Base-by-base conservation (phyloP, 306 rosid species). In the Gynostemma pentaphyllum region DNA sequence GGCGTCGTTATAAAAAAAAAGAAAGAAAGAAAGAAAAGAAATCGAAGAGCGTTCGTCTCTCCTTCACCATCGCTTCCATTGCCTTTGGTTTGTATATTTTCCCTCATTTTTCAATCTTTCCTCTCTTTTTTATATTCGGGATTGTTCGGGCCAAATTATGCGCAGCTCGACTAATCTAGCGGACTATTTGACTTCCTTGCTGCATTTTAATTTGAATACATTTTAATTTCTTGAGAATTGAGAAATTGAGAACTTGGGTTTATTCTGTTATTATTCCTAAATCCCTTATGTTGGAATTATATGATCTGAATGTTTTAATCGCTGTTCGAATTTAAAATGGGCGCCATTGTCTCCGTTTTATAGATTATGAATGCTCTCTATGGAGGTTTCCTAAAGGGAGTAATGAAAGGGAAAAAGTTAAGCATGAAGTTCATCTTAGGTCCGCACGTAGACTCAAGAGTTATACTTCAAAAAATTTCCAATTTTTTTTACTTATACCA, bases 361-460 rank as follows among this genome's bases (percentile, higher is more conserved):
- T 79, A 92, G 98, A 92, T 73, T 92, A 88, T 51, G 95, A 88
- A 63, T 88, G 82, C 72, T 82, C 95, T 6, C 75, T 92, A 29
- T 73, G 85, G 94, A 92, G 96, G 65, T 57, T 84, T 41, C 61
- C 80, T 1, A 94, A 84, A 73, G 98, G 85, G 65, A 88, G 98
- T 76, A 64, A 4, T 48, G 88, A 86, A 70, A 78, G 82, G 81
- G 75, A 68, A 68, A 78, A 48, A 62, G 63, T 80, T 45, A 92
- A 84, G 69, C 96, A 73, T 50, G 88, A 82, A 79, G 98, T 92
- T 69, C 98, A 92, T 76, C 85, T 82, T 9, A 82, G 98, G 69
- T 92, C 98, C 6, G 98, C 98, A 0, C 80, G 69, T 54, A 92
- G 78, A 42, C 89, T 92, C 89, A 80, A 78, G 88, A 86, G 7